A percentile compares a stretch with the other conserved stretches of the same genome.
Conservation (phyloP, 1,284 basidiomycete species). For the Phenoliferia sp. region DNA sequence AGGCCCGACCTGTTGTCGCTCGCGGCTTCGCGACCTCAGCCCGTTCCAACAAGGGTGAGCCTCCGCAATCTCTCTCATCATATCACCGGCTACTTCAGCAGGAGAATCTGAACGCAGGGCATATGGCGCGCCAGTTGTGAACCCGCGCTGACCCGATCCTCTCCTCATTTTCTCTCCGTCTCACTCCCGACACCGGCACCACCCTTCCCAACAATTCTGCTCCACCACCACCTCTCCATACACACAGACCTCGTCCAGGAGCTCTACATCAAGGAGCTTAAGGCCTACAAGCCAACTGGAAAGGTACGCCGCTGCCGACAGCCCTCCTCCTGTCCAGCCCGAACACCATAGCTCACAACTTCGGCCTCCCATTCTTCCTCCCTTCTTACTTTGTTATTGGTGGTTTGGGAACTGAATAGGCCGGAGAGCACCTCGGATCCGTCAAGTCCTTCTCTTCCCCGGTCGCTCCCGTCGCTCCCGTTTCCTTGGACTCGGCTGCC, state of each 20-base stretch:
- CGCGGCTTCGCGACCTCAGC: not conserved
- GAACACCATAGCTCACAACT: too few species aligned
- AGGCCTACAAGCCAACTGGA: constrained; percentile 46
- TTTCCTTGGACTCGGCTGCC: constrained; percentile 42
- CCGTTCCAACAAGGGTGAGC: not conserved
- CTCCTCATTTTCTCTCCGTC: not conserved
- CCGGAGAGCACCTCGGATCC: constrained; percentile 35
- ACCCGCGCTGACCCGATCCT: not conserved
- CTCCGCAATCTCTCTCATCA: not conserved
- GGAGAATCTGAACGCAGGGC: too few species aligned
- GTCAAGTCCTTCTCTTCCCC: constrained; percentile 47
- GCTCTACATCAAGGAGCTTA: constrained; percentile 47
- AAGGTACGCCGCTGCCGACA: constrained; percentile 34
- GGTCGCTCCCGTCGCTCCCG: constrained; percentile 43
- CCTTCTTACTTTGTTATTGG: too few species aligned
- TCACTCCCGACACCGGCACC: not conserved
- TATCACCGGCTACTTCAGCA: too few species aligned
- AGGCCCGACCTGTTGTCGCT: not conserved
- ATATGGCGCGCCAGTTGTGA: not conserved
- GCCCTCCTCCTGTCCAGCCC: not conserved
- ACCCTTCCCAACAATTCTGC: not conserved
- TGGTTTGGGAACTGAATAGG: too few species aligned
- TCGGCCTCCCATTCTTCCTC: too few species aligned
- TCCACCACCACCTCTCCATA: not conserved
- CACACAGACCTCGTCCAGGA: constrained; percentile 46